Evolutionary conservation across 2,329 filamentous ascomycete genomes (phyloP), one percentile per base, ranked within the genome.

Genomic region (Neonectria hederae): DNA sequence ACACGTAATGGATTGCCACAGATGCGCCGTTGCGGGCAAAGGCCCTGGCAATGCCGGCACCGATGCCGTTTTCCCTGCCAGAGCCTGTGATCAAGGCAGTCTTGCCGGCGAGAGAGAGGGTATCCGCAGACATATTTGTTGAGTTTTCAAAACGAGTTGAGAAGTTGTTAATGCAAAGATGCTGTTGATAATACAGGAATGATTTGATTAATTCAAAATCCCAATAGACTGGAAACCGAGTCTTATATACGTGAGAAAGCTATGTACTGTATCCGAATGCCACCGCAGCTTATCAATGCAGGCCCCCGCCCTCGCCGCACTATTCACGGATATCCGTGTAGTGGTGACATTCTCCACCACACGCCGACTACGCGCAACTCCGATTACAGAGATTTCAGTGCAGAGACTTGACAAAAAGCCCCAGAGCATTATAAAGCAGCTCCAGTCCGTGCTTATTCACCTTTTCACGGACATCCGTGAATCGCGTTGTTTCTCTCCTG

Each of bases 31-130:
- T 78, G 10, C 75, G 73, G 17, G 78, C 79, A 0, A 82, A 70
- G 22, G 43, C 46, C 42, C 1, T 60, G 22, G 78, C 79, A 38
- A 79, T 81, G 42, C 70, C 79, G 2, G 79, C 80, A 17, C 80
- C 80, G 32, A 82, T 80, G 14, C 78, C 78, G 54, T 76, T 80
- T 35, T 80, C 77, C 26, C 75, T 73, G 43, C 79, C 78, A 19
- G 80, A 82, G 21, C 80, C 80, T 1, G 80, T 82, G 49, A 82
- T 69, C 45, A 82, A 77, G 68, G 79, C 80, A 1, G 74, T 68
- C 65, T 82, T 82, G 59, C 77, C 78, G 21, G 69, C 67, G 30
- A 82, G 77, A 6, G 78, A 79, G 22, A 67, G 55, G 22, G 53
- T 59, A 10, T 67, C 61, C 2, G 26, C 10, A 13, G 62, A 30